These are phyloP conservation scores for Diospyros lotus DNA, from an alignment of 148 eudicot genomes.

Conservation along the genomic window DNA sequence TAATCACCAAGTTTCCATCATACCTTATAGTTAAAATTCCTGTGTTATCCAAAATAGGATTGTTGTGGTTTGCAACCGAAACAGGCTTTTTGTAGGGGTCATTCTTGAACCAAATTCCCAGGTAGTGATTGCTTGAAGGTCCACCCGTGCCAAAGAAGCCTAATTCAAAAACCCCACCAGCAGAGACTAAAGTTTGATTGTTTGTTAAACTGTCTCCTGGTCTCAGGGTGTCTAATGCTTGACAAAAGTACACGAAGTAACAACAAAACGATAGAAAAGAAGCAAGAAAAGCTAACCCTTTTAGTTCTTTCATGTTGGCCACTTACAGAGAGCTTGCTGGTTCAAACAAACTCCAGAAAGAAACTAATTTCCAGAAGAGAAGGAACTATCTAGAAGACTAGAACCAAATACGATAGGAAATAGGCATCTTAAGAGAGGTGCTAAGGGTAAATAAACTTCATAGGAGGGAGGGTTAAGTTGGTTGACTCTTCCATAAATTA, in stretches of 20 bases:
- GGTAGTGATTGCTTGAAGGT: too few species aligned
- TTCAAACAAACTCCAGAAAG: background rate
- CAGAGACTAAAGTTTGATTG: constrained; percentile 1
- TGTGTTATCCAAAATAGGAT: background rate
- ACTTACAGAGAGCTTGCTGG: background rate
- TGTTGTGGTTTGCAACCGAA: constrained; percentile 1
- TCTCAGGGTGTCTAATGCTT: background rate
- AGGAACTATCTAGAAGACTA: too few species aligned
- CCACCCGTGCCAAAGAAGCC: constrained; percentile 1
- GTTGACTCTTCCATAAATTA: too few species aligned
- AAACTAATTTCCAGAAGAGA: too few species aligned
- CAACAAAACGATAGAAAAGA: background rate
- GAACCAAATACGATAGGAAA: too few species aligned
- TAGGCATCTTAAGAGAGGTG: too few species aligned
- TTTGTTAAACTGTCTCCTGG: background rate
- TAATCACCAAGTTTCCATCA: background rate
- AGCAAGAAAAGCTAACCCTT: background rate
- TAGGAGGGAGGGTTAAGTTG: too few species aligned
- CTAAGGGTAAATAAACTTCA: too few species aligned
- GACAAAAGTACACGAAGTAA: background rate
- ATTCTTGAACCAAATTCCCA: too few species aligned
- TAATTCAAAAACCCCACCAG: background rate
- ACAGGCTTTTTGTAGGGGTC: background rate
- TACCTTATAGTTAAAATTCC: background rate
- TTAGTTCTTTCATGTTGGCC: background rate